Evolutionary conservation across 2,329 filamentous ascomycete genomes (phyloP).

Genomic region (Sporothrix mexicana): DNA sequence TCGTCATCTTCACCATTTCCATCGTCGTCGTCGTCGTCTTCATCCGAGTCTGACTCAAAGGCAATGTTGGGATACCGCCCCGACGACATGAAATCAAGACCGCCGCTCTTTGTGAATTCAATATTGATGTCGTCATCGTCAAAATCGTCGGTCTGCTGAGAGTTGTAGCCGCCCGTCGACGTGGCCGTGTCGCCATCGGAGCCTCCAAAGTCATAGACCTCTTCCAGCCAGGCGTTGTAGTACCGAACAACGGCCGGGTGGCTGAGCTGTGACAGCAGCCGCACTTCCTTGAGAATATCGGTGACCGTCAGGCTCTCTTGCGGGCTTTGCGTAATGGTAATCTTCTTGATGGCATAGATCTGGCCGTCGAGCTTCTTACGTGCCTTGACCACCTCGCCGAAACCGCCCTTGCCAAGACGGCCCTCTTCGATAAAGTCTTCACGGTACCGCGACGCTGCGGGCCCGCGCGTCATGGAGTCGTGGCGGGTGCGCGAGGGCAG

Average conservation of each 20-base stretch:
- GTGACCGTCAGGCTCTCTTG: constrained; percentile 81
- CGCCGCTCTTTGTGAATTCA: constrained; percentile 73
- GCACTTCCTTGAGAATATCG: constrained; percentile 83
- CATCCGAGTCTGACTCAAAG: constrained; percentile 67
- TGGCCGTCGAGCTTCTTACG: constrained; percentile 92
- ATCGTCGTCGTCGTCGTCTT: constrained; percentile 46
- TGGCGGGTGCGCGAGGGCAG: constrained; percentile 58
- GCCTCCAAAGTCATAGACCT: constrained; percentile 60
- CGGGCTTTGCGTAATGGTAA: constrained; percentile 84
- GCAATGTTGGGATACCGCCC: constrained; percentile 77
- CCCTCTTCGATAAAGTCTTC: constrained; percentile 92
- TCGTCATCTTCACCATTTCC: constrained; percentile 45
- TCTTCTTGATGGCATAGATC: constrained; percentile 96
- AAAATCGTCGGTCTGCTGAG: constrained; percentile 35
- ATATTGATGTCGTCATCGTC: constrained; percentile 50
- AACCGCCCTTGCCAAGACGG: constrained; percentile 88
- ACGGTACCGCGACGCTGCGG: constrained; percentile 73
- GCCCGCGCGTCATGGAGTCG: constrained; percentile 64
- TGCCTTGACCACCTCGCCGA: constrained; percentile 94
- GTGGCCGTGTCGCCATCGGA: constrained; percentile 64
- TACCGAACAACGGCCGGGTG: constrained; percentile 88
- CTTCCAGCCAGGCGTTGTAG: constrained; percentile 93
- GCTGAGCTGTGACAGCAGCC: constrained; percentile 87
- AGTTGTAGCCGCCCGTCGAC: constrained; percentile 52
- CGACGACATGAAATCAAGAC: constrained; percentile 92